A percentile compares a stretch with the other conserved stretches of the same genome.
Evolutionary conservation across 208 protist genomes (phyloP).

Genomic region (Wallacemonas sp.): DNA sequence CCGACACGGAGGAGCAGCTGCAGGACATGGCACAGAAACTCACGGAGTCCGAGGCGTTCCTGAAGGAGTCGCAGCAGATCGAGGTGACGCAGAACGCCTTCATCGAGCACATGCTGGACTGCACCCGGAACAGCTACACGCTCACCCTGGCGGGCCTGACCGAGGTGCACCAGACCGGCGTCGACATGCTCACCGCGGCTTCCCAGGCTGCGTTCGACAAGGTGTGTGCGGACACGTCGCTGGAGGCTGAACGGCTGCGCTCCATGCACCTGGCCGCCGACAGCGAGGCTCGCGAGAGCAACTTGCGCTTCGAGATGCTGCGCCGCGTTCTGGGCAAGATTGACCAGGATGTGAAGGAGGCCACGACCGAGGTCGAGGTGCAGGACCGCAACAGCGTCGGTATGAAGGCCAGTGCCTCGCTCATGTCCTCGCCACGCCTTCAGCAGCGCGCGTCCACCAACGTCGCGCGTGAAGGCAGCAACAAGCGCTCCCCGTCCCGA

Average conservation of each 20-base stretch:
- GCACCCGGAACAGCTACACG: conserved; percentile 19
- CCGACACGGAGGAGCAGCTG: conserved; percentile 21
- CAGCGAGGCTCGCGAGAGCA: conserved; percentile 35
- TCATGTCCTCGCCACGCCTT: conserved; percentile 10
- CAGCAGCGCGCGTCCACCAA: conserved; percentile 14
- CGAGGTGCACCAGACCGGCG: conserved; percentile 26
- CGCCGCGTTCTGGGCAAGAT: conserved; percentile 47
- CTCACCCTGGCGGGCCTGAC: conserved; percentile 34
- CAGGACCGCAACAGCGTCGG: conserved; percentile 17
- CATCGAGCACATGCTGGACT: conserved; percentile 28
- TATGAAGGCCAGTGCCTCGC: neutral
- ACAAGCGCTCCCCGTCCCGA: conserved; percentile 8
- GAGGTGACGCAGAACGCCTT: conserved; percentile 17
- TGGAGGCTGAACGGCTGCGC: conserved; percentile 12
- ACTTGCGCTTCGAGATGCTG: conserved; percentile 37
- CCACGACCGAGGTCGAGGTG: conserved; percentile 30
- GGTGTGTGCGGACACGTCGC: conserved; percentile 14
- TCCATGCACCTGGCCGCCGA: conserved; percentile 34
- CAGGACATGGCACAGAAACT: conserved; percentile 26
- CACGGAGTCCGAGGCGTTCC: conserved; percentile 15
- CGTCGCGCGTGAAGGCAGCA: neutral
- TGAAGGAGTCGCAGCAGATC: conserved; percentile 29
- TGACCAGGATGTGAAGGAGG: conserved; percentile 57
- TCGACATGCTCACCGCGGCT: conserved; percentile 24
- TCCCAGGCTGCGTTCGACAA: conserved; percentile 15